These are phyloP conservation scores for Perilla frutescens DNA, from an alignment of 257 asterid genomes.

Conservation along the genomic window DNA sequence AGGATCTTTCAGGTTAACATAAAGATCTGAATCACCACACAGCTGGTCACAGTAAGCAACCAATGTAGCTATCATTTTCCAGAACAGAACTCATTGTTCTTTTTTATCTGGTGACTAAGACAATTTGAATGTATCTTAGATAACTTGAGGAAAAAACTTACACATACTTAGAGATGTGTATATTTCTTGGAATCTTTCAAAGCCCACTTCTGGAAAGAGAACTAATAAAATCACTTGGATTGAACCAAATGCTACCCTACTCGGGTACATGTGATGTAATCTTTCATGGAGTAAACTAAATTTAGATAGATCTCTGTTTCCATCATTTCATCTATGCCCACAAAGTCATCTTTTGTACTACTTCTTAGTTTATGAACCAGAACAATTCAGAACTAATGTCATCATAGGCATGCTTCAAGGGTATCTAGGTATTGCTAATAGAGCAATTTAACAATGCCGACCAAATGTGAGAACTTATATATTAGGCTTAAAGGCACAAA, in stretches of 20 bases:
- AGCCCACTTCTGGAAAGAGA: background rate
- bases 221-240: conserved; percentile 6
- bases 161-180: background rate
- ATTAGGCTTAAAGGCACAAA: background rate
- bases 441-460: background rate
- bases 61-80: conserved; percentile 18
- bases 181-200: conserved; percentile 3
- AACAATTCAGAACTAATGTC: conserved; percentile 5
- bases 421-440: conserved; percentile 6
- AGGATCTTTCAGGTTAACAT: background rate
- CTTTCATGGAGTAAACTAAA: conserved; percentile 1
- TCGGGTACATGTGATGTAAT: background rate
- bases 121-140: conserved; percentile 8
- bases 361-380: conserved; percentile 17
- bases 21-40: conserved; percentile 5
- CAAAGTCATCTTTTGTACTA: background rate
- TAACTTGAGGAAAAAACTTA: conserved; percentile 6
- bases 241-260: conserved; percentile 12
- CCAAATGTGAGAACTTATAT: background rate
- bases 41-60: background rate
- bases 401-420: conserved; percentile 1
- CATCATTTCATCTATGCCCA: conserved; percentile 18
- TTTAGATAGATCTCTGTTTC: background rate
- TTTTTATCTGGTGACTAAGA: background rate
- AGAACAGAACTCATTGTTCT: background rate